A percentile compares a stretch with the other conserved stretches of the same genome.
These are phyloP conservation scores for Penicillium sclerotiorum DNA, from an alignment of 2,329 filamentous ascomycete genomes.

Conservation along the genomic window DNA sequence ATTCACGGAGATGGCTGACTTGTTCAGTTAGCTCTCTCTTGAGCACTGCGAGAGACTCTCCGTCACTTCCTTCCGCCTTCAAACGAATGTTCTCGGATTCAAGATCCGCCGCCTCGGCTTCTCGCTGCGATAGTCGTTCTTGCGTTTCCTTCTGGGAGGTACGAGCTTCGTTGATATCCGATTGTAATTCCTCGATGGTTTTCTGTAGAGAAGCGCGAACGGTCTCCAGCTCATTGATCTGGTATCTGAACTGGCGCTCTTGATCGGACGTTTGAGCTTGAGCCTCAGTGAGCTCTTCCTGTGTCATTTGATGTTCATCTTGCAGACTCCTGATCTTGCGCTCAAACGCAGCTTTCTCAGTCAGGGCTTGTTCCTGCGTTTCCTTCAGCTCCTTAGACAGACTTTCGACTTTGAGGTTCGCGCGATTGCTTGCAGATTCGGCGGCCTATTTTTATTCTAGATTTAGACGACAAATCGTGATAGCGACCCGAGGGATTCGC, in stretches of 20 bases:
- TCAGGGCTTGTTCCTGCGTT: slow-evolving; percentile 55
- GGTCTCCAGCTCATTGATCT: slow-evolving; percentile 62
- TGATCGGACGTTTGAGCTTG: slow-evolving; percentile 72
- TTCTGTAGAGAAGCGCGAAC: slow-evolving; percentile 61
- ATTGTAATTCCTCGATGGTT: slow-evolving; percentile 54
- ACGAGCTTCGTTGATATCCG: slow-evolving; percentile 58
- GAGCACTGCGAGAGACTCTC: slow-evolving; percentile 81
- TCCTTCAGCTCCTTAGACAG: slow-evolving; percentile 59
- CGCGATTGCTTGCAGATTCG: slow-evolving; percentile 55
- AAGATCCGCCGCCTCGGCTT: slow-evolving; percentile 70
- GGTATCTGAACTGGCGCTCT: slow-evolving; percentile 65
- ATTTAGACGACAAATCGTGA: too few relatives aligned
- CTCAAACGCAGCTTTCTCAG: slow-evolving; percentile 60
- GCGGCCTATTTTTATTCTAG: too few relatives aligned
- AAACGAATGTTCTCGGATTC: slow-evolving; percentile 82
- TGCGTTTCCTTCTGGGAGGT: slow-evolving; percentile 64
- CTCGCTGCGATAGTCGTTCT: slow-evolving; percentile 67
- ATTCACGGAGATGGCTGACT: slow-evolving; percentile 81
- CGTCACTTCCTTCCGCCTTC: slow-evolving; percentile 84
- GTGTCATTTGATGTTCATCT: slow-evolving; percentile 71
- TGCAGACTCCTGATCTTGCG: slow-evolving; percentile 58
- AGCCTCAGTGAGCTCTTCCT: slow-evolving; percentile 82
- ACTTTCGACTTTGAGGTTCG: slow-evolving; percentile 57
- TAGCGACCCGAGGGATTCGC: too few relatives aligned
- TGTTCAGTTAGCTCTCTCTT: slow-evolving; percentile 88